phyloP scores from a whole-genome alignment of 163 green algal species.

The Chlamydomonas reinhardtii region DNA sequence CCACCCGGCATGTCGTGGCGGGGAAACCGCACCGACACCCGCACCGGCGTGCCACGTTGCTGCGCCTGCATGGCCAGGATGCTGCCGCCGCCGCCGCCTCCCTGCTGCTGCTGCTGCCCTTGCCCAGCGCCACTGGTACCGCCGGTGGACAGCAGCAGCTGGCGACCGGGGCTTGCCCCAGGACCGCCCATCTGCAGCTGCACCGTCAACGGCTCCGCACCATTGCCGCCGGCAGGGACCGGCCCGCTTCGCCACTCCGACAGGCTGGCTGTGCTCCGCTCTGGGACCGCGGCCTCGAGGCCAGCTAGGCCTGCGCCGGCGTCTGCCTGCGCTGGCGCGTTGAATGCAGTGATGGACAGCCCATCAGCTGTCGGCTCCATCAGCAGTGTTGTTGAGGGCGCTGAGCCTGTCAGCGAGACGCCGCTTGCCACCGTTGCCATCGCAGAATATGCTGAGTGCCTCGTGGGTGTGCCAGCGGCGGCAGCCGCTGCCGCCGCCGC shows the following conservation, averaged over 20 bases:
- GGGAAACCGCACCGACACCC: conserved; percentile 25
- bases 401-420: too few species aligned
- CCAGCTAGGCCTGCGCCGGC: too few species aligned
- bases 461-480: background rate
- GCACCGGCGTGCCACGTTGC: background rate
- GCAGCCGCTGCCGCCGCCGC: background rate
- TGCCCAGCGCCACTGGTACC: background rate
- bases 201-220: conserved; percentile 1
- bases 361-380: too few species aligned
- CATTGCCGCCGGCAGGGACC: background rate
- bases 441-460: background rate
- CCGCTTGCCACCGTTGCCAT: background rate
- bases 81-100: background rate
- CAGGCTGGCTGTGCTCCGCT: conserved; percentile 25
- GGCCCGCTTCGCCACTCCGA: conserved; percentile 3
- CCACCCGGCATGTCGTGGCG: conserved; percentile 4
- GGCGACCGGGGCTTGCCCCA: background rate
- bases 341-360: too few species aligned
- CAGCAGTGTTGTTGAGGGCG: too few species aligned
- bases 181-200: background rate
- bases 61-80: background rate
- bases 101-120: background rate
- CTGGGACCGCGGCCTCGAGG: background rate
- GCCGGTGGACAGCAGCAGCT: background rate
- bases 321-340: too few species aligned